Evolutionary conservation across 306 rosid genomes (phyloP).

Genomic region (Castanopsis chinensis): DNA sequence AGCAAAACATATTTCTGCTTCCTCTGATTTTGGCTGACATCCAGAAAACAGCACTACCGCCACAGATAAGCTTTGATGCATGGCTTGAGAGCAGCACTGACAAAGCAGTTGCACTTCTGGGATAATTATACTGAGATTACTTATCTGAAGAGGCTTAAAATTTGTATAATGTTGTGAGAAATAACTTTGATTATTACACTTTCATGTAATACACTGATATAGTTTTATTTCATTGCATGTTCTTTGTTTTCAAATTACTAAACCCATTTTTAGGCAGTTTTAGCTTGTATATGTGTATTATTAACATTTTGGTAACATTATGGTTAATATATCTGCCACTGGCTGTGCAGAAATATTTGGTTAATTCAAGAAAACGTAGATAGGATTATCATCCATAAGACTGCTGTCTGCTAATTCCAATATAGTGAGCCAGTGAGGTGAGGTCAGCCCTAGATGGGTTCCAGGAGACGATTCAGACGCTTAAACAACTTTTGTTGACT

Average conservation of each 20-base stretch:
- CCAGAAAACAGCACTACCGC: not conserved
- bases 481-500: too few species aligned
- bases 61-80: slow-evolving; percentile 1
- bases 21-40: slow-evolving; percentile 3
- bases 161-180: slow-evolving; percentile 23
- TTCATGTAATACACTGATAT: slow-evolving; percentile 20
- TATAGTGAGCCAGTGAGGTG: too few species aligned
- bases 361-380: not conserved
- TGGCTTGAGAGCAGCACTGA: slow-evolving; percentile 9
- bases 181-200: not conserved
- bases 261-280: not conserved
- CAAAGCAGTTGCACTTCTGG: not conserved
- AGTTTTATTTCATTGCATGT: not conserved
- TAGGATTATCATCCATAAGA: not conserved
- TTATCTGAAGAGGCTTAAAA: slow-evolving; percentile 22
- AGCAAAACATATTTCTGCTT: slow-evolving; percentile 11
- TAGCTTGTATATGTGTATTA: not conserved
- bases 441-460: too few species aligned
- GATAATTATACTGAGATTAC: slow-evolving; percentile 10
- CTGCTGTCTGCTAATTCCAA: too few species aligned
- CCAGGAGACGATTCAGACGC: too few species aligned
- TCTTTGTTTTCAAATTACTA: not conserved
- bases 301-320: not conserved
- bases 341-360: not conserved
- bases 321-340: not conserved